Conservation (phyloP, 306 rosid genomes). For the Lathyrus aphaca region DNA sequence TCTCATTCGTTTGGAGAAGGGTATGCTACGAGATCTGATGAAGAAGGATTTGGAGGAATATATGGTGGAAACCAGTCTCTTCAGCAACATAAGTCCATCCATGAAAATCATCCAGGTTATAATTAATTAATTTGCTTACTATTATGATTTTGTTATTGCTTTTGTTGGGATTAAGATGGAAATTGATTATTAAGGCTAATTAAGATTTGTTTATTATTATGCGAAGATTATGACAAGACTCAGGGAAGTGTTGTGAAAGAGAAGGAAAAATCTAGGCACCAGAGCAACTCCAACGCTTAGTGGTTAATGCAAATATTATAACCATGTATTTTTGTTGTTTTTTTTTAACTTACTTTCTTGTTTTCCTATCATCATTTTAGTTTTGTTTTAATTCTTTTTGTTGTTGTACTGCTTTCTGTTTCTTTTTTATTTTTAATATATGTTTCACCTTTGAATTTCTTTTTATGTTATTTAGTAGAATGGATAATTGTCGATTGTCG, state of each 20-base stretch:
- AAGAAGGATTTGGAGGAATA: conserved; percentile 89
- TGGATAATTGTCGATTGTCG: too few relatives aligned
- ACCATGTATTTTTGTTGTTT: not conserved
- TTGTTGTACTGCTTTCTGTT: too few relatives aligned
- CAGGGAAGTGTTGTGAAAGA: conserved; percentile 96
- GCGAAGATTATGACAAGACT: conserved; percentile 72
- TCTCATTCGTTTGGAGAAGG: conserved; percentile 85
- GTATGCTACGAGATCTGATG: conserved; percentile 73
- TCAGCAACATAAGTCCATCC: conserved; percentile 39
- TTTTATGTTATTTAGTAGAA: too few relatives aligned
- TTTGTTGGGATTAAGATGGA: conserved; percentile 1
- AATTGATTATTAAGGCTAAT: not conserved
- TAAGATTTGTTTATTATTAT: not conserved
- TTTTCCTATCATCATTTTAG: not conserved
- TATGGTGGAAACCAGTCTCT: conserved; percentile 52
- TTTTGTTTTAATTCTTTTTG: not conserved
- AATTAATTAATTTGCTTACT: conserved; percentile 18
- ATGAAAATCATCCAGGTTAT: conserved; percentile 74
- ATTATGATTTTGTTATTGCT: not conserved
- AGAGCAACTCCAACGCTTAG: conserved; percentile 38
- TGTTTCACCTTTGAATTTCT: too few relatives aligned
- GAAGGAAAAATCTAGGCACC: conserved; percentile 72
- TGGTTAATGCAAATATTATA: conserved; percentile 8
- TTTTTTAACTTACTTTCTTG: not conserved
- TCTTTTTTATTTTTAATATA: too few relatives aligned